Base-by-base conservation (phyloP, 202 grass and related monocot genomes). In the Digitaria exilis region DNA sequence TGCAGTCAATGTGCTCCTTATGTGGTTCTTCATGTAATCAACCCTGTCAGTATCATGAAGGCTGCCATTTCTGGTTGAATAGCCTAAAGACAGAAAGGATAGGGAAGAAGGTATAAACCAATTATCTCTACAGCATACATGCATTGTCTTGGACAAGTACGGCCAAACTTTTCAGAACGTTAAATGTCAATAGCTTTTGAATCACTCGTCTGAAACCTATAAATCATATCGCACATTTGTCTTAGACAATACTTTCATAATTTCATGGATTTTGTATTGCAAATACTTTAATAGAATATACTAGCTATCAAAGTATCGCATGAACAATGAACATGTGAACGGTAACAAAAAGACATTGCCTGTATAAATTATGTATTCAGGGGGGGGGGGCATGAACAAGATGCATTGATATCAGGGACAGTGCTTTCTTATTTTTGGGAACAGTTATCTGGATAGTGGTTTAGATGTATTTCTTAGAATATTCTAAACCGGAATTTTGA, bases 11-110 rank as follows among this genome's bases (percentile, higher is more conserved):
- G 78, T 89, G 76, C 82, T 70, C 6, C 32, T 48, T 39, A 94
- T 93, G 74, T 82, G 90, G 11, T 62, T 77, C 22, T 86, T 91
- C 65, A 93, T 58, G 83, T 89, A 94, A 62, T 91, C 68, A 4
- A 89, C 15, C 75, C 92, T 89, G 28, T 84, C 82, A 7, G 49
- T 54, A 45, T 94, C 92, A 44, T 91, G 19, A 12, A 88, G 50
- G 18, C 74, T 89, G 52, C 84, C 81, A 8, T 92, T 97, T 9
- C 0, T 46, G 26, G 67, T 71, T 84, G 75, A 79, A 61, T 57
- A 39, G 31, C 91, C 88, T 94, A 78, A 10, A 58, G 80, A 58
- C 25, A 77, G 14, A 51, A 69, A 79, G 44, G 30, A 39, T 13
- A 66, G 44, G 42, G 59, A 49, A 41, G 61, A 65, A 65, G 21